Evolutionary conservation across 1,284 basidiomycete genomes (phyloP).

Genomic region (Rhodotorula mucilaginosa): DNA sequence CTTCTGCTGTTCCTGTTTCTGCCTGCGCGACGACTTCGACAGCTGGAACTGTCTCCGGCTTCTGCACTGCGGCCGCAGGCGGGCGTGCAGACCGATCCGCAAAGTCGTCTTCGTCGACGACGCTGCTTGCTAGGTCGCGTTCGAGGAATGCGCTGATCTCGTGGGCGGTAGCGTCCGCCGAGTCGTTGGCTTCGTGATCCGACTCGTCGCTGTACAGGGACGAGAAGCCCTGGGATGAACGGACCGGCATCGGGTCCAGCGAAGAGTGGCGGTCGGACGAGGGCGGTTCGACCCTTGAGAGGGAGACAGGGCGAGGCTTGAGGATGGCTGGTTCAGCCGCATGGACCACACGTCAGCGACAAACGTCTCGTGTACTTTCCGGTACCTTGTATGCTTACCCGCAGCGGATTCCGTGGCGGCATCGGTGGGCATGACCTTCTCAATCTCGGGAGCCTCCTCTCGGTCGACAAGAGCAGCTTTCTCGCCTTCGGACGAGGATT

Average conservation of each 20-base stretch:
- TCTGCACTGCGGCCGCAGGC: too few species aligned
- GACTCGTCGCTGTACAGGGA: slow-evolving; percentile 2
- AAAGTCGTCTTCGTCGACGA: slow-evolving; percentile 16
- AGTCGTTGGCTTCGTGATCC: slow-evolving; percentile 3
- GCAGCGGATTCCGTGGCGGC: background rate
- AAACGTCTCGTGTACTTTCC: background rate
- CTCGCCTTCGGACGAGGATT: too few species aligned
- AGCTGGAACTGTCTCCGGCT: too few species aligned
- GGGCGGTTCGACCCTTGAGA: background rate
- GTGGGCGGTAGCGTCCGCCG: slow-evolving; percentile 2
- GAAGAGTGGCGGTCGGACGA: slow-evolving; percentile 17
- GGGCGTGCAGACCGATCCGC: background rate
- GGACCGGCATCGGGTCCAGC: background rate
- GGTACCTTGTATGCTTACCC: background rate
- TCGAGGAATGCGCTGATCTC: slow-evolving; percentile 19
- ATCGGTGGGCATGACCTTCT: background rate
- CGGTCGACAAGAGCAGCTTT: too few species aligned
- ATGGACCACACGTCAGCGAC: too few species aligned
- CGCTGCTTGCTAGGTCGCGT: slow-evolving; percentile 20
- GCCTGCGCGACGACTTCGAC: too few species aligned
- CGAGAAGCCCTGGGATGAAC: slow-evolving; percentile 3
- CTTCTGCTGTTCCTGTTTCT: background rate
- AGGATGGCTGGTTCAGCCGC: too few species aligned
- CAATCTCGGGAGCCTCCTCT: background rate
- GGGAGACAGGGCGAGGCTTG: background rate